These are phyloP conservation scores for Sistotremastrum niveocremeum DNA, from an alignment of 768 basidiomycete species.

Conservation along the genomic window DNA sequence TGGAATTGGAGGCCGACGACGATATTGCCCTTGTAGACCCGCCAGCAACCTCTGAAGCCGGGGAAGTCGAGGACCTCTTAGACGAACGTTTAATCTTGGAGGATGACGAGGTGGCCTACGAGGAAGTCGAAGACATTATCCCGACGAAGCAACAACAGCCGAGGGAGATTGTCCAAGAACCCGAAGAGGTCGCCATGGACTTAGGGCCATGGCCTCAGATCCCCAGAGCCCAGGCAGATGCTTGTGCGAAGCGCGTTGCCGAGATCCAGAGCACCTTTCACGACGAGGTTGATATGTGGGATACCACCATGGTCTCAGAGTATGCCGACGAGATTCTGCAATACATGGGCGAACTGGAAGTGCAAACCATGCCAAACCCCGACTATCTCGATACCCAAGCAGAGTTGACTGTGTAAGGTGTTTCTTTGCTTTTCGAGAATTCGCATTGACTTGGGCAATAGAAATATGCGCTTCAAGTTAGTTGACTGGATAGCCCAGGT, in stretches of 20 bases:
- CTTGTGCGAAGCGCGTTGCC: slow-evolving; percentile 49
- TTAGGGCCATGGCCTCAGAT: slow-evolving; percentile 61
- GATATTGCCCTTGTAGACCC: slow-evolving; percentile 35
- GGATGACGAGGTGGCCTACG: slow-evolving; percentile 25
- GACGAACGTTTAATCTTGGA: slow-evolving; percentile 12
- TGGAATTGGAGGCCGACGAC: slow-evolving; percentile 24
- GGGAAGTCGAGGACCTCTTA: slow-evolving; percentile 22
- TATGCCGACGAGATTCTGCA: slow-evolving; percentile 97
- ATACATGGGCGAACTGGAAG: slow-evolving; percentile 93
- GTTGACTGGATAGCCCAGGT: slow-evolving; percentile 98
- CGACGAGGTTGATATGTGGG: slow-evolving; percentile 61
- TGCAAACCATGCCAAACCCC: slow-evolving; percentile 77
- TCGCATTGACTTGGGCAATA: slow-evolving; percentile 37
- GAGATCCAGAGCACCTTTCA: slow-evolving; percentile 49
- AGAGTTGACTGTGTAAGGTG: slow-evolving; percentile 48
- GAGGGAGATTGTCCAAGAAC: slow-evolving; percentile 19
- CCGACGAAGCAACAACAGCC: slow-evolving; percentile 8
- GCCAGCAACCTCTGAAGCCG: slow-evolving; percentile 35
- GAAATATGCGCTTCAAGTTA: slow-evolving; percentile 78
- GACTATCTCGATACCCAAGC: slow-evolving; percentile 90
- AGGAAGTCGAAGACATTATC: slow-evolving; percentile 20
- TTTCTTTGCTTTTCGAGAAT: background rate
- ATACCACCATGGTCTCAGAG: slow-evolving; percentile 95
- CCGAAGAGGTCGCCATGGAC: slow-evolving; percentile 8
- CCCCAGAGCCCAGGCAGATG: slow-evolving; percentile 42